Evolutionary conservation across 805 yeast species (phyloP).

Genomic region (Starmerella bombicola): DNA sequence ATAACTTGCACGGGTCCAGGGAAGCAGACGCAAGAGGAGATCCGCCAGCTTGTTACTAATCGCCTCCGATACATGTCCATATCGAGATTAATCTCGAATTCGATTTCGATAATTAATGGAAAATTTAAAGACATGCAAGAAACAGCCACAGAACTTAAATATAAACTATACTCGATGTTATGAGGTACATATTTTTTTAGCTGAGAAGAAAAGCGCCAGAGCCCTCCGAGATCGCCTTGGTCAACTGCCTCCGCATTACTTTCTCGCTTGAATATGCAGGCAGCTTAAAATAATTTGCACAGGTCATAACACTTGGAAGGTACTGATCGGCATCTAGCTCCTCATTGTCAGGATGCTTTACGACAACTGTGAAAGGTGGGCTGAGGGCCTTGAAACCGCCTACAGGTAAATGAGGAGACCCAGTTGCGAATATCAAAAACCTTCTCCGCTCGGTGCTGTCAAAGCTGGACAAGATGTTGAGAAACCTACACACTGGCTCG

Average conservation of each 20-base stretch:
- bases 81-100: background rate
- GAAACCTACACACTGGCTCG: constrained; percentile 43
- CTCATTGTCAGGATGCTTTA: constrained; percentile 58
- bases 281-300: constrained; percentile 84
- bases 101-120: background rate
- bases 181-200: constrained; percentile 28
- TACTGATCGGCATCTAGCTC: constrained; percentile 53
- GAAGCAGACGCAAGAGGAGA: too few species aligned
- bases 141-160: too few species aligned
- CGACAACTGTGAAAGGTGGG: constrained; percentile 79
- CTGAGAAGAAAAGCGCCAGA: constrained; percentile 77
- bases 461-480: constrained; percentile 51
- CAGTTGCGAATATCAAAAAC: constrained; percentile 80
- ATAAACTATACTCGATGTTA: too few species aligned
- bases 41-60: too few species aligned
- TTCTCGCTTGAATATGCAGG: constrained; percentile 64
- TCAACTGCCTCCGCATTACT: constrained; percentile 45
- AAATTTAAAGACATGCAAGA: too few species aligned
- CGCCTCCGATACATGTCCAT: too few species aligned
- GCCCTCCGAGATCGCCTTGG: constrained; percentile 74
- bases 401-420: constrained; percentile 82
- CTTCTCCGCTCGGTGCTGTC: constrained; percentile 44
- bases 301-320: constrained; percentile 95
- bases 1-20: too few species aligned
- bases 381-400: constrained; percentile 79